phyloP scores from a whole-genome alignment of 2,329 filamentous ascomycete species.

The Hawksworthiomyces lignivorus region DNA sequence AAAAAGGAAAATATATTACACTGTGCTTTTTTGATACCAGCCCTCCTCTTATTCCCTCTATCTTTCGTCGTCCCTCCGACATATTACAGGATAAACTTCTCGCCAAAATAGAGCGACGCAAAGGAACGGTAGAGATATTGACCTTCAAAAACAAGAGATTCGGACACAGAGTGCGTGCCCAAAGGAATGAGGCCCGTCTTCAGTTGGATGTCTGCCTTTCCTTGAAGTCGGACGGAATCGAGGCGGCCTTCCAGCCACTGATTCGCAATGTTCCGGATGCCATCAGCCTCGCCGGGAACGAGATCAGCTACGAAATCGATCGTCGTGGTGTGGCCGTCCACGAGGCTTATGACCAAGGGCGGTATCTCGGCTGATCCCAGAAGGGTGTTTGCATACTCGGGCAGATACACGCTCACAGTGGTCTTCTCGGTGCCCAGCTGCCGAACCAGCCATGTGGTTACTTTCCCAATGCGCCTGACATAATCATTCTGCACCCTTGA shows the following conservation, averaged over 20 bases:
- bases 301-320: constrained; percentile 76
- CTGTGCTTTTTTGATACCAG: background rate
- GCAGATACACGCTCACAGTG: constrained; percentile 68
- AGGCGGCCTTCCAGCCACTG: constrained; percentile 81
- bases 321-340: constrained; percentile 67
- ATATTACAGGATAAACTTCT: constrained; percentile 40
- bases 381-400: constrained; percentile 70
- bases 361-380: constrained; percentile 73
- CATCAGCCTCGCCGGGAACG: constrained; percentile 65
- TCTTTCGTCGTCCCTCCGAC: background rate
- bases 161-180: constrained; percentile 66
- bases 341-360: constrained; percentile 64
- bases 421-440: constrained; percentile 68
- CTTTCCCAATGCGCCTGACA: constrained; percentile 66
- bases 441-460: constrained; percentile 72
- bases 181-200: constrained; percentile 74
- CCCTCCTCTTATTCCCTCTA: background rate
- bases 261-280: constrained; percentile 71
- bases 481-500: constrained; percentile 62
- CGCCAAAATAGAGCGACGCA: constrained; percentile 53
- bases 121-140: constrained; percentile 60
- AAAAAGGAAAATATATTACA: constrained; percentile 6
- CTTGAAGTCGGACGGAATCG: constrained; percentile 61
- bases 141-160: constrained; percentile 78
- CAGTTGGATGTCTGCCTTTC: constrained; percentile 63